Base-by-base conservation (phyloP, 2,329 filamentous ascomycete genomes). In the Penicillium sp. region DNA sequence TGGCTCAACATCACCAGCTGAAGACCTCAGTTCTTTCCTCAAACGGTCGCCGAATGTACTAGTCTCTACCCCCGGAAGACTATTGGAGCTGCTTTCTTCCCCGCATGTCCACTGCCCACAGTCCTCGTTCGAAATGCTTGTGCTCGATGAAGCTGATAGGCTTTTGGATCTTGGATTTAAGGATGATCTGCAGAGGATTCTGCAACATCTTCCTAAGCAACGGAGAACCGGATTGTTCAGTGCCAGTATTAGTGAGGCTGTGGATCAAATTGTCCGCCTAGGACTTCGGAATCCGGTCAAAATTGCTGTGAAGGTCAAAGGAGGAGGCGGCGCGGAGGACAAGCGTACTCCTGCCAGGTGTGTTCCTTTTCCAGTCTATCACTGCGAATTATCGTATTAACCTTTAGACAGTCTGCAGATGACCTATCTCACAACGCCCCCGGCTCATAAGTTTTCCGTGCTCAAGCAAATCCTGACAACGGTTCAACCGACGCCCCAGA, bases 121-220 rank as follows among this genome's bases (percentile, higher is more conserved):
- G 58, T 92, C 90, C 1, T 90, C 90, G 0, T 97, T 99, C 63
- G 93, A 99, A 71, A 85, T 91, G 48, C 83, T 99, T 11, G 89
- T 99, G 3, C 82, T 99, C 33, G 94, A 99, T 69, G 94, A 99
- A 77, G 94, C 93, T 48, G 94, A 99, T 73, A 84, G 94, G 56
- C 78, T 99, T 25, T 80, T 99, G 11, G 94, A 99, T 74, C 82
- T 97, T 22, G 94, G 95, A 6, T 97, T 99, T 75, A 94, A 95
- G 72, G 87, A 90, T 53, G 92, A 96, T 63, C 75, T 99, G 26
- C 90, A 94, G 64, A 89, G 86, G 53, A 96, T 97, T 40, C 77
- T 99, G 22, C 85, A 85, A 0, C 84, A 89, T 15, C 77, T 99
- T 6, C 94, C 94, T 0, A 99, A 99, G 70, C 94, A 99, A 72